Conservation (phyloP, 2,329 filamentous ascomycete genomes). For the Cadophora malorum region DNA sequence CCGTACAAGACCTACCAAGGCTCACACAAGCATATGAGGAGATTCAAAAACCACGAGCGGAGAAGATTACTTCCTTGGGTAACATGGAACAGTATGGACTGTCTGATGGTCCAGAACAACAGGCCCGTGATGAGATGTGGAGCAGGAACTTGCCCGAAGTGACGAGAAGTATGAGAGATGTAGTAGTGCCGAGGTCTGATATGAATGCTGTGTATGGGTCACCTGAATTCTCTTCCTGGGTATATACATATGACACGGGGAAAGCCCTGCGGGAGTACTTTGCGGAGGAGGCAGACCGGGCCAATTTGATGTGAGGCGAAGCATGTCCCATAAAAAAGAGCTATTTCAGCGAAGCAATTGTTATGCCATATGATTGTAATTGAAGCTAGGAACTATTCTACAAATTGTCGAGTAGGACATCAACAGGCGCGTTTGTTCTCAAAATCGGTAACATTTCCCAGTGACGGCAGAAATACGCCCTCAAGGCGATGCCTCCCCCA, state of each 20-base stretch:
- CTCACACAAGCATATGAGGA: slow-evolving; percentile 20
- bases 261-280: slow-evolving; percentile 13
- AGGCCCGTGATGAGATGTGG: slow-evolving; percentile 11
- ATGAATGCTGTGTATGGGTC: slow-evolving; percentile 17
- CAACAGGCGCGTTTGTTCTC: too few relatives aligned
- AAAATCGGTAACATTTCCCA: too few relatives aligned
- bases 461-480: neutral
- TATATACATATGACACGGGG: slow-evolving; percentile 17
- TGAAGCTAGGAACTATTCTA: too few relatives aligned
- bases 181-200: slow-evolving; percentile 1
- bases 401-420: too few relatives aligned
- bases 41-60: slow-evolving; percentile 18
- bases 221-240: slow-evolving; percentile 15
- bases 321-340: too few relatives aligned
- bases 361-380: too few relatives aligned
- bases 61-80: slow-evolving; percentile 18
- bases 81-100: slow-evolving; percentile 20
- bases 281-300: neutral
- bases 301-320: neutral
- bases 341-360: too few relatives aligned
- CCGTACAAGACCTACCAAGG: neutral
- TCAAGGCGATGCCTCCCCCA: slow-evolving; percentile 1
- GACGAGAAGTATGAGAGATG: neutral
- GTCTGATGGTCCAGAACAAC: slow-evolving; percentile 18
- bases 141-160: neutral